Base-by-base conservation (phyloP, 176 grass and related monocot genomes). In the Paspalum notatum region DNA sequence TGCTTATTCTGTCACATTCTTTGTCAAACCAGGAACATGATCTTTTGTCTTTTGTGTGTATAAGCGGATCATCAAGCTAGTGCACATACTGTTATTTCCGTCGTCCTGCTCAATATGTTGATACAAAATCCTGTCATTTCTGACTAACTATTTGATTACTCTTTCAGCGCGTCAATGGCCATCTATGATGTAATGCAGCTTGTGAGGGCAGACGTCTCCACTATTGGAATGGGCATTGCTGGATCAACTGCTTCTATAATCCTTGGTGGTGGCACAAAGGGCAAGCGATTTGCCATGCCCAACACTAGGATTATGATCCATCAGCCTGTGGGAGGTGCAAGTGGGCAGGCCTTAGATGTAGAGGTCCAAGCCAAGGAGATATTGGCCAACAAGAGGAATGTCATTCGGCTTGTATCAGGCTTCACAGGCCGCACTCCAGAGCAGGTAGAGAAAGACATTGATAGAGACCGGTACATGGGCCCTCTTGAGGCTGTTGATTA, bases 241-340 rank as follows among this genome's bases (percentile, higher is more conserved):
- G 90, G 90, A 75, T 93, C 95, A 14, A 98, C 92, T 11, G 83
- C 92, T 16, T 88, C 95, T 54, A 82, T 98, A 72, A 93, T 98
- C 84, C 95, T 98, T 26, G 95, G 95, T 72, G 83, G 88, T 74
- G 95, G 95, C 51, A 89, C 90, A 27, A 92, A 91, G 81, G 95
- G 95, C 67, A 94, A 94, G 79, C 90, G 95, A 62, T 85, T 98
- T 7, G 90, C 95, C n/a, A 93, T 98, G 95, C 95, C 95, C 61
- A 98, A 98, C 83, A 87, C 95, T 48, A 89, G 95, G 32, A 93
- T 98, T 58, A 95, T 98, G 95, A 82, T 98, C 71, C 90, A 94
- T 79, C 95, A 98, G 56, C 95, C 92, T 1, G 76, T 90, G 38
- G 95, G 92, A 66, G 90, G 88, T n/a, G 90, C 92, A 7, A 93